These are phyloP conservation scores for Apiospora hydei DNA, from an alignment of 2,329 filamentous ascomycete species.

Conservation along the genomic window DNA sequence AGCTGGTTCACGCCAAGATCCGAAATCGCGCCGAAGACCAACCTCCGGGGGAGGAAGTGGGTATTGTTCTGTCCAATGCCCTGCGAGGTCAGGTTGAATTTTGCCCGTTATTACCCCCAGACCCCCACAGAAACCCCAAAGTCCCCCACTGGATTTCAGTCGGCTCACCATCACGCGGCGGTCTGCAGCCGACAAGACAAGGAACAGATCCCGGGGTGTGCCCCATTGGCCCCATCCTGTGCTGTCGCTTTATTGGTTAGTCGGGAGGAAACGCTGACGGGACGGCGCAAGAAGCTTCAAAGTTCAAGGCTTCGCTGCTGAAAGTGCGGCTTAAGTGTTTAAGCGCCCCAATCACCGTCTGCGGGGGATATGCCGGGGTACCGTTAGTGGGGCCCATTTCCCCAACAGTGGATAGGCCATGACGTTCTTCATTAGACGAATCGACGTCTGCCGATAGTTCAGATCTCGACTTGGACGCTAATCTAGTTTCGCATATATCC, in stretches of 20 bases:
- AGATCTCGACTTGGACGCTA: not conserved
- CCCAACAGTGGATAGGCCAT: conserved; percentile 6
- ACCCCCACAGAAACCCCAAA: conserved; percentile 13
- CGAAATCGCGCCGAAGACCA: not conserved
- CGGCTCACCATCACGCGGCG: conserved; percentile 7
- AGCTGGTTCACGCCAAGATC: not conserved
- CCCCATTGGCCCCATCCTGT: not conserved
- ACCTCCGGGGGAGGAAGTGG: not conserved
- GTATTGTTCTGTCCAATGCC: not conserved
- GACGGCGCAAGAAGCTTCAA: not conserved
- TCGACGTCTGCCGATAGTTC: not conserved
- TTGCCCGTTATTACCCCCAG: not conserved
- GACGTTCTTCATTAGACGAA: not conserved
- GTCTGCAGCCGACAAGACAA: not conserved
- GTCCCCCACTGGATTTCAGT: not conserved
- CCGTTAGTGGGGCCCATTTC: not conserved
- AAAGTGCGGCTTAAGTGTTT: conserved; percentile 4
- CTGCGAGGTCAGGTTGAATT: not conserved
- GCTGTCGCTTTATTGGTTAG: not conserved
- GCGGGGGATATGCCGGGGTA: not conserved
- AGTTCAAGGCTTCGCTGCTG: conserved; percentile 1
- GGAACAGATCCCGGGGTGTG: not conserved
- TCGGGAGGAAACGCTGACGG: not conserved
- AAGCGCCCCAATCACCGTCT: conserved; percentile 9
- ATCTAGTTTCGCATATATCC: not conserved